Evolutionary conservation across 2,329 filamentous ascomycete genomes (phyloP), one percentile per base, ranked within the genome.

Genomic region (Cordyceps fumosorosea): DNA sequence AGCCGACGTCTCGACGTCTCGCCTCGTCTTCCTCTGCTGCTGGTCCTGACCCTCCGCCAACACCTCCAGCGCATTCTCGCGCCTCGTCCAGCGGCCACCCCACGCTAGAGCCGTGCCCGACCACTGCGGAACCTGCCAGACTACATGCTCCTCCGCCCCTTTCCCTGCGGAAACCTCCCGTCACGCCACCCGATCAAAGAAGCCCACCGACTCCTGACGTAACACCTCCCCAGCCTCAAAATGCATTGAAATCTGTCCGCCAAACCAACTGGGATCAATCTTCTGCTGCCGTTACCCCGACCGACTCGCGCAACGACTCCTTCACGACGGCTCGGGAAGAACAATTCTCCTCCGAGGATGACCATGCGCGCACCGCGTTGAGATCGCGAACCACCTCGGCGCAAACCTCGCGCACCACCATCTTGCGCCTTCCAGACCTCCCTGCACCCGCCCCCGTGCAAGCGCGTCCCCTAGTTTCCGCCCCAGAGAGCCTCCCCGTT

Each of bases 151-250:
- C 64, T 50, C 50, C 51, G 14, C 50, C 51, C 18, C 29, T 51
- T 20, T 71, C 73, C 50, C 71, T 74, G 59, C 69, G 70, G 55
- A 76, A 73, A 60, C 69, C 78, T 11, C 81, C 81, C n/a, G 77
- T 78, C 60, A 90, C 87, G 5, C 86, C 87, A 56, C 81, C 85
- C 32, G 84, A 85, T 66, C 84, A 87, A 66, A 81, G 82, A 69
- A 89, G 85, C 67, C 87, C 87, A 18, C 89, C 88, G 37, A 92
- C 89, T 3, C 89, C 89, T 40, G 89, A 91, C 73, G 83, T 89
- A 52, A 92, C 89, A 18, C 89, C 89, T 58, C 89, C 89, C 42
- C 82, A 85, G 64, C 73, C 74, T 50, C 69, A 71, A 54, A 73
- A 72, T 44, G 78, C 78, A 62, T 74, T 79, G 18, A 78, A 76